Percentiles rank a stretch among this genome's conserved stretches.
phyloP scores from a whole-genome alignment of 805 yeast genomes.

The Candida khao-thaluensis region DNA sequence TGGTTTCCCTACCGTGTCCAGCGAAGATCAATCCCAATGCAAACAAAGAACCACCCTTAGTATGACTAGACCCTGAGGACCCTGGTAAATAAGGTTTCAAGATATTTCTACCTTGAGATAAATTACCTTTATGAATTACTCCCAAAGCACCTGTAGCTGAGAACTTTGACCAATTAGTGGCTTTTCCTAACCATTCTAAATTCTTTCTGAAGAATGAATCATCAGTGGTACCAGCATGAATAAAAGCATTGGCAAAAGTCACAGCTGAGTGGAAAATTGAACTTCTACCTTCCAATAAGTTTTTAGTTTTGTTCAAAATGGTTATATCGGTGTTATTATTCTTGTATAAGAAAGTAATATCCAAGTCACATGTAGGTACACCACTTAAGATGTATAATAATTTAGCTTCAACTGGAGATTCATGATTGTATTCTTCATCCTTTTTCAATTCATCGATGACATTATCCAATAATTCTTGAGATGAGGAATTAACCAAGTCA shows the following conservation, averaged over 20 bases:
- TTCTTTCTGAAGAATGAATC: constrained; percentile 89
- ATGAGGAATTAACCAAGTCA: constrained; percentile 86
- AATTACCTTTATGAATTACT: constrained; percentile 92
- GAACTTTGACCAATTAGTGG: constrained; percentile 98
- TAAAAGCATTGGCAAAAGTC: constrained; percentile 88
- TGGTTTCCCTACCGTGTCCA: constrained; percentile 89
- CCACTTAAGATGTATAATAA: constrained; percentile 78
- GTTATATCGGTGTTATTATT: constrained; percentile 85
- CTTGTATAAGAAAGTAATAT: constrained; percentile 80
- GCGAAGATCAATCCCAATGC: constrained; percentile 94
- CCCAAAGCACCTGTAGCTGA: constrained; percentile 98
- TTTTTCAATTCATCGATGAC: constrained; percentile 43
- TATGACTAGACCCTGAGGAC: constrained; percentile 72
- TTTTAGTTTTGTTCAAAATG: constrained; percentile 78
- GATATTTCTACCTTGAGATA: constrained; percentile 83
- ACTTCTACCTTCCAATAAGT: constrained; percentile 81
- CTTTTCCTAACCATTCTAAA: constrained; percentile 93
- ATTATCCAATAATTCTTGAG: constrained; percentile 78
- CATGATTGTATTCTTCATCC: constrained; percentile 25
- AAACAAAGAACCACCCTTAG: constrained; percentile 93
- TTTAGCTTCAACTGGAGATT: constrained; percentile 34
- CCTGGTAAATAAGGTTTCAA: constrained; percentile 92
- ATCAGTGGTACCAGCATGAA: constrained; percentile 95
- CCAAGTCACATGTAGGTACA: constrained; percentile 89
- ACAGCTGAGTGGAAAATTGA: constrained; percentile 96